These are phyloP conservation scores for Pyricularia pennisetigena DNA, from an alignment of 2,329 filamentous ascomycete species.

Conservation along the genomic window DNA sequence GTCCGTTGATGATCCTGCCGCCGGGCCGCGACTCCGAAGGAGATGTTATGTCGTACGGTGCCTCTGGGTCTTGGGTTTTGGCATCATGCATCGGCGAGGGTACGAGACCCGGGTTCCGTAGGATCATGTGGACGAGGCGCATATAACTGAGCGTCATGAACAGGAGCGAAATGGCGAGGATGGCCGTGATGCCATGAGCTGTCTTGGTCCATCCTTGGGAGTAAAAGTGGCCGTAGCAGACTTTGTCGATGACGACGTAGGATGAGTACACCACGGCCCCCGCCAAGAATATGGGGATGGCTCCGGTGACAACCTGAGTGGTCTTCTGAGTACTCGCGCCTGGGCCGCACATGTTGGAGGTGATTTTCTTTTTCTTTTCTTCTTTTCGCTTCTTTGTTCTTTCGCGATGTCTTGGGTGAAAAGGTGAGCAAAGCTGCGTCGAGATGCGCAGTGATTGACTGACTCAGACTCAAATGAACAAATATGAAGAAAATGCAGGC, in stretches of 20 bases:
- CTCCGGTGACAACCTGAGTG: slow-evolving; percentile 31
- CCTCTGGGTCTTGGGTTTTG: slow-evolving; percentile 15
- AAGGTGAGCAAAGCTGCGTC: neutral
- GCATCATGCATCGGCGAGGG: slow-evolving; percentile 41
- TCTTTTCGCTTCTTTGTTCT: neutral
- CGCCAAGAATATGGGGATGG: slow-evolving; percentile 61
- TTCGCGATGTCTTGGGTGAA: neutral
- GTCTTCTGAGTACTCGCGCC: slow-evolving; percentile 1
- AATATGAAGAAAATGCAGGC: neutral
- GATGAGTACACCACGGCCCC: slow-evolving; percentile 58
- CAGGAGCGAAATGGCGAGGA: slow-evolving; percentile 53
- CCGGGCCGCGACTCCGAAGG: neutral
- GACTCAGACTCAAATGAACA: neutral
- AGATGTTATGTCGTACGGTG: slow-evolving; percentile 7
- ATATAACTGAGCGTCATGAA: slow-evolving; percentile 55
- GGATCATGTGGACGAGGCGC: slow-evolving; percentile 59
- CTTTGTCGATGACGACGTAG: slow-evolving; percentile 51
- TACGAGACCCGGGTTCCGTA: slow-evolving; percentile 62
- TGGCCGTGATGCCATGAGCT: slow-evolving; percentile 45
- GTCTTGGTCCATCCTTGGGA: neutral
- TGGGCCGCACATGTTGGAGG: neutral
- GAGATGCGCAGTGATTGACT: neutral
- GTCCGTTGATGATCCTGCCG: slow-evolving; percentile 17
- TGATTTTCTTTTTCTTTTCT: neutral
- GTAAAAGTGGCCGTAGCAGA: neutral